Conservation (phyloP, 805 yeast species). For the Nakazawaea wickerhamii region DNA sequence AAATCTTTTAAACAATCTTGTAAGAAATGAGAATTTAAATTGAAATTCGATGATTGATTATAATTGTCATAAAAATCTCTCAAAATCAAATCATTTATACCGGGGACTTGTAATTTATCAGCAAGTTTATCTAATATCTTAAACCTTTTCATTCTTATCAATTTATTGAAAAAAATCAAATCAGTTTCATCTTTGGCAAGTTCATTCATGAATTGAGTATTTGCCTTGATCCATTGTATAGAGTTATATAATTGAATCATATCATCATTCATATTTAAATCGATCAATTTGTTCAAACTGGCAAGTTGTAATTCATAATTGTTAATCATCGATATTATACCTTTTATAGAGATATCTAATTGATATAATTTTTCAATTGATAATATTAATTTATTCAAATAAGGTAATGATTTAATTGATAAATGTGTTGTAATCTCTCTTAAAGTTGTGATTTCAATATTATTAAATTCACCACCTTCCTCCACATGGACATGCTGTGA, state of each 20-base stretch:
- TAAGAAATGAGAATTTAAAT: constrained; percentile 9
- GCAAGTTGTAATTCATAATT: constrained; percentile 3
- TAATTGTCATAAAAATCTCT: constrained; percentile 10
- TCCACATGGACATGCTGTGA: neutral
- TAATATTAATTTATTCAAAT: constrained; percentile 7
- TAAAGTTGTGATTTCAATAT: neutral
- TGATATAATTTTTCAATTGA: constrained; percentile 11
- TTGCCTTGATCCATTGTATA: constrained; percentile 5
- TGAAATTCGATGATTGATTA: constrained; percentile 9
- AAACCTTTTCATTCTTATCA: constrained; percentile 4
- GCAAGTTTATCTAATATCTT: neutral
- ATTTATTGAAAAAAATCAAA: constrained; percentile 6
- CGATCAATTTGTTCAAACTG: constrained; percentile 4
- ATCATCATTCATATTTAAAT: constrained; percentile 4
- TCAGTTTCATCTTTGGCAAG: constrained; percentile 5
- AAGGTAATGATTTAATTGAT: constrained; percentile 2
- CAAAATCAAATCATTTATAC: constrained; percentile 3
- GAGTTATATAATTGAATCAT: constrained; percentile 8
- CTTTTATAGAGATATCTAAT: constrained; percentile 9
- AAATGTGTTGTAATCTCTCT: neutral
- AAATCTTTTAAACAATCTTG: constrained; percentile 9
- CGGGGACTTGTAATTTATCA: constrained; percentile 1
- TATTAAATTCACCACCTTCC: neutral
- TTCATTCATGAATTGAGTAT: constrained; percentile 7
- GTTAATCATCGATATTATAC: constrained; percentile 3